Evolutionary conservation across 1,284 basidiomycete genomes (phyloP).

Genomic region (Boletus sp.): DNA sequence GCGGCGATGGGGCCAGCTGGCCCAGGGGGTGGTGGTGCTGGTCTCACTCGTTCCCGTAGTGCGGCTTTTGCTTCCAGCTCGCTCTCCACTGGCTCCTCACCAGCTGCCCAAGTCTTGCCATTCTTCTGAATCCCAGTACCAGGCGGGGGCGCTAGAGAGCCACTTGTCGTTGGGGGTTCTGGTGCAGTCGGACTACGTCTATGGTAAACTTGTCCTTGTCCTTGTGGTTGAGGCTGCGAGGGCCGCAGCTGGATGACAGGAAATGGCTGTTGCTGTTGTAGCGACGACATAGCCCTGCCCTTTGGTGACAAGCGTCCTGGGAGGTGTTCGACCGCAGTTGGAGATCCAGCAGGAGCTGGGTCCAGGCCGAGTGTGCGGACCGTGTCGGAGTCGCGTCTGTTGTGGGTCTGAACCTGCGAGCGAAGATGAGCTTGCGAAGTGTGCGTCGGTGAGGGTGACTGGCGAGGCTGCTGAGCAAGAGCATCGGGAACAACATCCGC

Average conservation of each 20-base stretch:
- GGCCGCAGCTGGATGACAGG: slow-evolving; percentile 29
- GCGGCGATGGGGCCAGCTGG: slow-evolving; percentile 17
- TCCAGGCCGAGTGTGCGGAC: slow-evolving; percentile 44
- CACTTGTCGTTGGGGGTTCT: slow-evolving; percentile 48
- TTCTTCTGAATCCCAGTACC: slow-evolving; percentile 22
- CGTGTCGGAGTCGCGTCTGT: slow-evolving; percentile 71
- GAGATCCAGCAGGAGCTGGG: slow-evolving; percentile 32
- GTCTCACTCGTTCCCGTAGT: slow-evolving; percentile 26
- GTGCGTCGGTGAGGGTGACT: slow-evolving; percentile 55
- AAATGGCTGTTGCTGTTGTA: slow-evolving; percentile 30
- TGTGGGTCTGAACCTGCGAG: slow-evolving; percentile 40
- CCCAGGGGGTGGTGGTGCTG: slow-evolving; percentile 26
- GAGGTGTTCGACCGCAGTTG: slow-evolving; percentile 39
- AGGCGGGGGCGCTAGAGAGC: slow-evolving; percentile 29
- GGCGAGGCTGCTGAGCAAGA: slow-evolving; percentile 35
- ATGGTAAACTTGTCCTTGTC: slow-evolving; percentile 38
- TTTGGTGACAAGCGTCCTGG: slow-evolving; percentile 27
- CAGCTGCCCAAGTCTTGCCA: slow-evolving; percentile 49
- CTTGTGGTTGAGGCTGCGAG: slow-evolving; percentile 21
- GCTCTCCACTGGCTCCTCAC: slow-evolving; percentile 35
- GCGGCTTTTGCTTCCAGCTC: slow-evolving; percentile 26
- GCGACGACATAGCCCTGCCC: slow-evolving; percentile 16
- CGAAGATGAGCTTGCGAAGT: slow-evolving; percentile 30
- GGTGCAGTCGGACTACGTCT: slow-evolving; percentile 61
- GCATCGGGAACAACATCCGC: slow-evolving; percentile 17